phyloP scores from a whole-genome alignment of 176 grass and related monocot species.

The Pharus latifolius region DNA sequence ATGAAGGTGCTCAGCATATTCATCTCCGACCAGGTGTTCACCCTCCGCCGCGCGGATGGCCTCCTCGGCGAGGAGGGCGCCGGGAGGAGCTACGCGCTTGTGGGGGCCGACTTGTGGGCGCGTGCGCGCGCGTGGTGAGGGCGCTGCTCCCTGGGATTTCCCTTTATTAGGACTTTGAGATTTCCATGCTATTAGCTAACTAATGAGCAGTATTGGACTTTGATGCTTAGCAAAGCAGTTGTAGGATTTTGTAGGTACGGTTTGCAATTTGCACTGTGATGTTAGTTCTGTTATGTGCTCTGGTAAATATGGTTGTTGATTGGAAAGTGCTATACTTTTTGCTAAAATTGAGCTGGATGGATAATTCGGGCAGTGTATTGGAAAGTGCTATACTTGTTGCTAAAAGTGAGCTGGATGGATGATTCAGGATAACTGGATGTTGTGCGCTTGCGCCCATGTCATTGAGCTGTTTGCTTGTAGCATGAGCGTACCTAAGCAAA shows the following conservation, averaged over 20 bases:
- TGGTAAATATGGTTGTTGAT: neutral
- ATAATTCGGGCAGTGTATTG: too few species aligned
- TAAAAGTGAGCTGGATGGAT: neutral
- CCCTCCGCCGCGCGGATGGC: conserved; percentile 43
- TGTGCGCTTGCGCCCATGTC: too few species aligned
- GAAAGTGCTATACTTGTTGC: neutral
- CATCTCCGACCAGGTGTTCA: conserved; percentile 56
- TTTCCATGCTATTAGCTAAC: neutral
- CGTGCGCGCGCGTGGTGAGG: conserved; percentile 46
- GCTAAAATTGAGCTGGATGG: neutral
- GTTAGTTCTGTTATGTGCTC: neutral
- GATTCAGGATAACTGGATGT: neutral
- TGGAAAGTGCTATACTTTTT: neutral
- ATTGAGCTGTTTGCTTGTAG: neutral
- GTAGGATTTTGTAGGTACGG: neutral
- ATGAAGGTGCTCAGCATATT: conserved; percentile 55
- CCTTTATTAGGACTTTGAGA: neutral
- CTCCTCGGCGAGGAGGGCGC: neutral
- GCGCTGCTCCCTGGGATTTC: neutral
- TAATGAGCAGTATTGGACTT: neutral
- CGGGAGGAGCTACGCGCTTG: conserved; percentile 49
- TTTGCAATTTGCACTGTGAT: neutral
- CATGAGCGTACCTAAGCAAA: neutral
- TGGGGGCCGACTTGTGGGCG: conserved; percentile 43
- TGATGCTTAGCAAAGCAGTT: neutral